Base-by-base conservation (phyloP, 306 rosid species). In the Casuarina cunninghamiana region DNA sequence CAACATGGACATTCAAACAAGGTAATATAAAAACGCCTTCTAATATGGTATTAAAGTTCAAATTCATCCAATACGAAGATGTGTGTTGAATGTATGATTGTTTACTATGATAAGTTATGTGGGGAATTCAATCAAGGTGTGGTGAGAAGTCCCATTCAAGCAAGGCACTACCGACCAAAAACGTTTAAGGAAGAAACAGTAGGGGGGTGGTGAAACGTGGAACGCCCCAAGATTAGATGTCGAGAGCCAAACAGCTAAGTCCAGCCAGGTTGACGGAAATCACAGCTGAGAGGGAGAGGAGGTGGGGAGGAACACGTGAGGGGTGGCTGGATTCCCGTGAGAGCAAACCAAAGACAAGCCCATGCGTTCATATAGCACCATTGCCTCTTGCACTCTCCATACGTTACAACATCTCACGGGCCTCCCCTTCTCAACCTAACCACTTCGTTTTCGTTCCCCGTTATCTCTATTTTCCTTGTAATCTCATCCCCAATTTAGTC, bases 281-380 rank as follows among this genome's bases (percentile, higher is more conserved):
- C 42, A 61, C 67, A 61, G 13, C 11, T 58, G 15, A 50, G 65
- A 75, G 81, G 67, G 73, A 58, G 60, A 53, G 72, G 74, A 77
- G 69, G 42, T 57, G 8, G 72, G 53, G 53, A 78, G 89, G 83
- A 80, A 83, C 95, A 86, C 83, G 96, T 88, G 93, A 88, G 80
- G 87, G 87, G 72, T 85, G 84, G 90, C 81, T 76, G 88, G 96
- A 87, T 80, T 91, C 91, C 85, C 93, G 96, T 91, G 96, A 91
- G 84, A 83, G 48, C 76, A 61, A 85, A 81, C 88, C 85, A 75
- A 66, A 79, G 74, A 61, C 79, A 69, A 77, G 79, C 51, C 79
- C 80, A 79, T 42, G 42, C 51, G 10, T 54, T 4, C 37, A 19
- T 45, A 32, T 37, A 35, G 21, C 69, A 78, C 68, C 37, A 69